Base-by-base conservation (phyloP, 2,329 filamentous ascomycete species). In the Penicillium expansum region DNA sequence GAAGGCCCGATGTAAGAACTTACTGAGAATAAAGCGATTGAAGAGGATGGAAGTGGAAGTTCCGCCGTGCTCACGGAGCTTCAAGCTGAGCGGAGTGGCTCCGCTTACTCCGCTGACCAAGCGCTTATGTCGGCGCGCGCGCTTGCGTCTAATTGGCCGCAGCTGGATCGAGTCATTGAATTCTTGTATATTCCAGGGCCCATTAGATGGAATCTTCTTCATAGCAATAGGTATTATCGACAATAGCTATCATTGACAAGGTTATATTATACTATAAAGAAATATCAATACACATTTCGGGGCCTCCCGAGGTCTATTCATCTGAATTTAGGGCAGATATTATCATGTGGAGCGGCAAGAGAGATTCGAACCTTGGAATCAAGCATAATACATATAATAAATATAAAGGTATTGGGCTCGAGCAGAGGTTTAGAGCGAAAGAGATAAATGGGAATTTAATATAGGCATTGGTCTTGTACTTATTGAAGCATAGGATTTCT, bases 41-140 rank as follows among this genome's bases (percentile, higher is more conserved):
- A 52, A 44, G 33, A 52, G 24, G 32, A 33, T 29, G 18, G 33
- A 22, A 37, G 29, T 27, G 3, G 9, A 49, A 20, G 37, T 33
- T 52, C 32, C 27, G 22, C 42, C 20, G 35, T 30, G 22, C 6
- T 44, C 32, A 49, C 39, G 48, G 41, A 56, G 54, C 54, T 56
- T 51, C 24, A 41, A 41, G 43, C 38, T 48, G 27, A 43, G 33
- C 41, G 48, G 48, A 44, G 48, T 33, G 41, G 41, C 54, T 56
- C 48, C 48, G 48, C 53, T 55, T 50, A 29, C 33, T 45, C 48
- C 54, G 54, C 54, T 55, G 52, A 55, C 52, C 45, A 55, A 55
- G 52, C 52, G 52, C 35, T 22, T 33, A 33, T 35, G 18, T 22
- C 22, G 38, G 18, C 16, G 41, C 27, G 14, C 27, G 48, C 27